These are phyloP conservation scores for Diospyros lotus DNA, from an alignment of 148 eudicot species.

Conservation along the genomic window DNA sequence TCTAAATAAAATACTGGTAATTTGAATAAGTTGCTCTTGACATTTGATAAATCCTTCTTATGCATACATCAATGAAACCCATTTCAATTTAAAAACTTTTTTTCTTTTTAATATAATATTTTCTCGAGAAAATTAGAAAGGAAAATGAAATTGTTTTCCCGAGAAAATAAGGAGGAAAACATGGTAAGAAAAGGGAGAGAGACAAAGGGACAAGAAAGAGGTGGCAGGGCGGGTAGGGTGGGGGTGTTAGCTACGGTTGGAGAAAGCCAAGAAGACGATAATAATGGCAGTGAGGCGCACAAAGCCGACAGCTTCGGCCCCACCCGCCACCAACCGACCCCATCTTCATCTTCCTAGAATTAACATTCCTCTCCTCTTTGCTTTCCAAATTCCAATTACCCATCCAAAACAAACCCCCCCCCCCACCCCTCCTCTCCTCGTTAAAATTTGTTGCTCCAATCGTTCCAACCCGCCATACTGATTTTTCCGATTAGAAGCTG, in stretches of 20 bases:
- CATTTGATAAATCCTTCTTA: too few species aligned
- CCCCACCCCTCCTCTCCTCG: not conserved
- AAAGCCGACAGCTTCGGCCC: conserved; percentile 45
- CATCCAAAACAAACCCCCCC: not conserved
- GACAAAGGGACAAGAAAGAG: not conserved
- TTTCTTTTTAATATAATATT: too few species aligned
- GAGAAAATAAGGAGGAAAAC: too few species aligned
- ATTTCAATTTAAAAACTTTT: too few species aligned
- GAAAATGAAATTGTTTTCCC: too few species aligned
- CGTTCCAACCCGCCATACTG: not conserved
- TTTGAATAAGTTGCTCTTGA: too few species aligned
- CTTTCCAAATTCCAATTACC: not conserved
- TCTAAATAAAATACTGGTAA: too few species aligned
- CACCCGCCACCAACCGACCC: conserved; percentile 29
- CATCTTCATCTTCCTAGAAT: conserved; percentile 23
- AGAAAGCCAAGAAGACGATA: too few species aligned
- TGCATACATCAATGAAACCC: too few species aligned
- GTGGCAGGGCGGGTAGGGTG: not conserved
- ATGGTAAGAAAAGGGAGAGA: not conserved
- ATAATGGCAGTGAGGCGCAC: conserved; percentile 22
- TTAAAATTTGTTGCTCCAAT: not conserved
- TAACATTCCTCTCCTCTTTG: conserved; percentile 5
- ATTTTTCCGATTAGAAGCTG: not conserved
- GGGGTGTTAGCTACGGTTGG: not conserved
- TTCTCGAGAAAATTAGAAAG: too few species aligned